Evolutionary conservation across 495 filamentous ascomycete species (phyloP).

Genomic region (Neurospora tetraspora): DNA sequence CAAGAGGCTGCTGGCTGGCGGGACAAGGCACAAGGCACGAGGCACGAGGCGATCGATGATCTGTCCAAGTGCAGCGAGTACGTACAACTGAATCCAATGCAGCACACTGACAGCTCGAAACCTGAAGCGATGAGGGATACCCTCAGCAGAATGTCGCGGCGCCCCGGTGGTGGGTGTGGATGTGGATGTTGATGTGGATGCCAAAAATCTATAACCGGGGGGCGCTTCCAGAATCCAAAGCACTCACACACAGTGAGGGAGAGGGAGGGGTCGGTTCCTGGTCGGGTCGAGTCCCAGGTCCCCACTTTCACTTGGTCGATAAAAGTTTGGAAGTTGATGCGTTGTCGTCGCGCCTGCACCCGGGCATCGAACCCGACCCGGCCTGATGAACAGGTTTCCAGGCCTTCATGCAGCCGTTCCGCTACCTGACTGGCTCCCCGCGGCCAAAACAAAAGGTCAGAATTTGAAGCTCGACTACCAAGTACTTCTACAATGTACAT

Average conservation of each 20-base stretch:
- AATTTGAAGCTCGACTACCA: neutral
- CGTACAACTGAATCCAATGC: neutral
- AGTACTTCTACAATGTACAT: neutral
- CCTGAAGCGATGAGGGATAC: slow-evolving; percentile 5
- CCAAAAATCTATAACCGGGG: slow-evolving; percentile 1
- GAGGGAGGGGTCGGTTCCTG: neutral
- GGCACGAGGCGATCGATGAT: neutral
- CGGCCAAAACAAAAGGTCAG: neutral
- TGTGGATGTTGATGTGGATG: slow-evolving; percentile 4
- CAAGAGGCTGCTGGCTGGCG: neutral
- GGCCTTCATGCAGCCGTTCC: neutral
- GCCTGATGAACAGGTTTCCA: neutral
- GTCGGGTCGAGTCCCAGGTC: neutral
- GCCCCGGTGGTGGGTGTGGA: neutral
- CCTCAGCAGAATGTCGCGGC: slow-evolving; percentile 5
- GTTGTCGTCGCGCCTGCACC: neutral
- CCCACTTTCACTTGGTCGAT: neutral
- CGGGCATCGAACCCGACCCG: neutral
- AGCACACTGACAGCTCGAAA: neutral
- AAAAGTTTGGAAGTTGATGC: neutral
- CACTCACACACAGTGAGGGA: neutral
- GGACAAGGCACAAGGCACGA: neutral
- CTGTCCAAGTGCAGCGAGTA: neutral
- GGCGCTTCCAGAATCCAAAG: neutral
- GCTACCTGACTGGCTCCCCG: neutral